These are phyloP conservation scores for Coemansia sp. DNA, from an alignment of 192 early-diverging fungal genomes.

Conservation along the genomic window DNA sequence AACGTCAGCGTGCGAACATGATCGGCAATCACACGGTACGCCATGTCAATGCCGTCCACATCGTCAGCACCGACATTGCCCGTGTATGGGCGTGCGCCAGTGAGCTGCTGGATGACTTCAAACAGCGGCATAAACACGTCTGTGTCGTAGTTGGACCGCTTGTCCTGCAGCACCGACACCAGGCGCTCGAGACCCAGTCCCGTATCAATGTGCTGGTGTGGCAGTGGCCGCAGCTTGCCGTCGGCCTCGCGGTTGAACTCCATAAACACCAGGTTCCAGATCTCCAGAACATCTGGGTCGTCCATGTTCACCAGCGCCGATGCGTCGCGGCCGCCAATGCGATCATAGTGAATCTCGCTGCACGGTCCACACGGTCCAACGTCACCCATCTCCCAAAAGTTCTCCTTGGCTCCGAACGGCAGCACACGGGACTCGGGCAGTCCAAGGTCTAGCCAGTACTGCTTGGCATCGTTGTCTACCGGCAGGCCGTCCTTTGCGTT, in stretches of 20 bases:
- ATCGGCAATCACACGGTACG: constrained; percentile 98
- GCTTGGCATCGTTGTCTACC: constrained; percentile 86
- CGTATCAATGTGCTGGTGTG: constrained; percentile 97
- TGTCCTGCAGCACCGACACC: constrained; percentile 90
- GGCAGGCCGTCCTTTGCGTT: constrained; percentile 73
- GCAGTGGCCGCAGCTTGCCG: constrained; percentile 79
- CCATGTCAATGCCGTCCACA: constrained; percentile 93
- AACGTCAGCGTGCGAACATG: constrained; percentile 95
- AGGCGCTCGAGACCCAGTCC: constrained; percentile 96
- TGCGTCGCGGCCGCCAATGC: constrained; percentile 91
- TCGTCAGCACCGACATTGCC: constrained; percentile 89
- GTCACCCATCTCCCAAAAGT: constrained; percentile 99
- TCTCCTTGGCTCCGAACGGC: constrained; percentile 88
- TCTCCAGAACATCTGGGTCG: constrained; percentile 96
- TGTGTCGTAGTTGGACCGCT: constrained; percentile 97
- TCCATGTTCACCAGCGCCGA: constrained; percentile 89
- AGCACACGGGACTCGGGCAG: constrained; percentile 78
- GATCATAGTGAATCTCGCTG: constrained; percentile 97
- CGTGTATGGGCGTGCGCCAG: constrained; percentile 78
- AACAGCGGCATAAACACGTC: constrained; percentile 88
- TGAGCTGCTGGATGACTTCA: constrained; percentile 76
- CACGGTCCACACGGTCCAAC: constrained; percentile 97
- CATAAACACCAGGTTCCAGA: constrained; percentile 99
- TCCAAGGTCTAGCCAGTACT: constrained; percentile 89
- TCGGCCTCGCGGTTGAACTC: constrained; percentile 96